Percentiles rank a stretch among this genome's conserved stretches.
These are phyloP conservation scores for Hypoxylon perforatum DNA, from an alignment of 495 filamentous ascomycete genomes.

Conservation along the genomic window DNA sequence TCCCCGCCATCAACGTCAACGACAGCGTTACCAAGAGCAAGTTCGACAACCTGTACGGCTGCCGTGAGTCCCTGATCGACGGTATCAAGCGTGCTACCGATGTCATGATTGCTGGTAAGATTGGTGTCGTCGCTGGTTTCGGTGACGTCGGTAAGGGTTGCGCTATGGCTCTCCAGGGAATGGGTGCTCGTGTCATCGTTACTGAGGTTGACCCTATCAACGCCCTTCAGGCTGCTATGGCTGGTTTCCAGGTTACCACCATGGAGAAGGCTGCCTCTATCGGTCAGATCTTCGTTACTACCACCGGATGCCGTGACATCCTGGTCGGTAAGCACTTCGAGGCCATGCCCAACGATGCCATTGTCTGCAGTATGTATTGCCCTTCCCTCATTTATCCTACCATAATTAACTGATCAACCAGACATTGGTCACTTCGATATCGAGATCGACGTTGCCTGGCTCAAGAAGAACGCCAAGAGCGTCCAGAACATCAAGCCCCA, in stretches of 20 bases:
- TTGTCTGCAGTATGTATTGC: conserved; percentile 89
- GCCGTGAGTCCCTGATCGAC: conserved; percentile 97
- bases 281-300: conserved; percentile 99
- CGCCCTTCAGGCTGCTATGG: conserved; percentile 97
- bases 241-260: conserved; percentile 94
- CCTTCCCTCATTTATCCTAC: background rate
- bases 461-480: conserved; percentile 92
- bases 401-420: conserved; percentile 46
- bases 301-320: conserved; percentile 98
- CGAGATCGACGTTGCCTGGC: conserved; percentile 99
- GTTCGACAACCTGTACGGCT: conserved; percentile 99
- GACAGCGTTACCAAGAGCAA: conserved; percentile 99
- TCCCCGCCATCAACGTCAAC: conserved; percentile 99
- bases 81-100: conserved; percentile 99
- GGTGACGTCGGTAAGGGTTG: conserved; percentile 99
- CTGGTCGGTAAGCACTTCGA: conserved; percentile 92
- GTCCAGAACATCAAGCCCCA: conserved; percentile 99
- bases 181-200: conserved; percentile 96
- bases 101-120: conserved; percentile 99
- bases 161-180: conserved; percentile 91
- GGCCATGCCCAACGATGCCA: conserved; percentile 97
- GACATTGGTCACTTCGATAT: conserved; percentile 99
- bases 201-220: conserved; percentile 99
- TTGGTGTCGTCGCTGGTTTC: conserved; percentile 95
- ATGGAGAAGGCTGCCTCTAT: conserved; percentile 92